Evolutionary conservation across 208 protist genomes (phyloP).

Genomic region (Wallacemonas sp.): DNA sequence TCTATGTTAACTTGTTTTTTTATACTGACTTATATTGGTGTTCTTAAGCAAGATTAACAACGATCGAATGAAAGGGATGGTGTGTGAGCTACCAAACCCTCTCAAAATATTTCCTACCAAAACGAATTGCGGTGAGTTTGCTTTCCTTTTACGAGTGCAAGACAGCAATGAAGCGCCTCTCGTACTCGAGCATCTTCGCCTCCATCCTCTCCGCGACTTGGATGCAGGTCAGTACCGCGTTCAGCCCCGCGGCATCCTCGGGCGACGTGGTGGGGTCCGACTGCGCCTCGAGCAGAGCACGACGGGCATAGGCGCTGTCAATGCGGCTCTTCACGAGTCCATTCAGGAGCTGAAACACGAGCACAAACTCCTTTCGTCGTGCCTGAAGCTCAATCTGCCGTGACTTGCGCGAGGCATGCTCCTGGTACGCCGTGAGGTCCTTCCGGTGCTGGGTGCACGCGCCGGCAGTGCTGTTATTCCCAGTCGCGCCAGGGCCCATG

Average conservation of each 20-base stretch:
- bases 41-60: no score
- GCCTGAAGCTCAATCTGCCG: slow-evolving; percentile 9
- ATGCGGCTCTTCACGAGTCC: slow-evolving; percentile 3
- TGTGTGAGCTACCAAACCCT: no score
- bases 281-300: background rate
- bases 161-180: slow-evolving; percentile 12
- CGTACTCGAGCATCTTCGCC: slow-evolving; percentile 16
- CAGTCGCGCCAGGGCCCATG: no score
- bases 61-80: no score
- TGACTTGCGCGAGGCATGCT: slow-evolving; percentile 14
- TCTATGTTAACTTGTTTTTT: no score
- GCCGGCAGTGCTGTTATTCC: background rate
- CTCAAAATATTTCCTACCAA: no score
- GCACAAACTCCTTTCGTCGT: slow-evolving; percentile 9
- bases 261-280: background rate
- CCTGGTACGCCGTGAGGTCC: background rate
- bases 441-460: background rate
- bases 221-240: background rate
- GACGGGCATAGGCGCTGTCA: background rate
- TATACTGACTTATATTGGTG: no score
- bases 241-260: background rate
- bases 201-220: slow-evolving; percentile 13
- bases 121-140: no score
- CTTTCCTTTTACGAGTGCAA: slow-evolving; percentile 12
- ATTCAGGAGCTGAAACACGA: slow-evolving; percentile 15